phyloP scores from a whole-genome alignment of 805 yeast species.

The Saturnispora ahearnii region DNA sequence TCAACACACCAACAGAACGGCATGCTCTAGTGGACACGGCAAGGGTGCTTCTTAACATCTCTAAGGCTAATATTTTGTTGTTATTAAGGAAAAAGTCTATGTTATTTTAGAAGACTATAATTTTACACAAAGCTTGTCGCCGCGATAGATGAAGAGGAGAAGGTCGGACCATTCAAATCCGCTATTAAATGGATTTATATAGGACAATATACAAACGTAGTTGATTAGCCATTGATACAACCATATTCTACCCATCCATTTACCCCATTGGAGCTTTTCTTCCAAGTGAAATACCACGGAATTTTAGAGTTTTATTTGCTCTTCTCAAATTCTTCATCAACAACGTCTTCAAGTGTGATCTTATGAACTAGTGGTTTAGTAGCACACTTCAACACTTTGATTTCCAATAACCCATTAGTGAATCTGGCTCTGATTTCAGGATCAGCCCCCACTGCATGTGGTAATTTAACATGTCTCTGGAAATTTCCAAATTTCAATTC shows the following conservation, averaged over 20 bases:
- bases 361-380: conserved; percentile 9
- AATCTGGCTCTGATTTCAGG: conserved; percentile 46
- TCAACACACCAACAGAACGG: neutral
- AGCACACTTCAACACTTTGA: conserved; percentile 39
- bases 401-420: conserved; percentile 44
- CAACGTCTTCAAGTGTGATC: conserved; percentile 22
- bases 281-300: neutral
- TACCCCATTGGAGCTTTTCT: neutral
- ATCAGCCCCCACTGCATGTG: conserved; percentile 43
- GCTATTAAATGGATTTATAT: neutral
- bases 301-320: neutral
- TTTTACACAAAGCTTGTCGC: neutral
- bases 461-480: conserved; percentile 49
- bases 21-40: neutral
- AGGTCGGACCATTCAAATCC: neutral
- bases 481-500: conserved; percentile 51
- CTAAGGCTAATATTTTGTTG: neutral
- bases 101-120: neutral
- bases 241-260: neutral
- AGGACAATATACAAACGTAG: neutral
- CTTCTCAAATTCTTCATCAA: conserved; percentile 25
- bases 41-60: neutral
- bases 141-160: neutral
- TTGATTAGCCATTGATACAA: neutral
- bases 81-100: neutral